Evolutionary conservation across 2,329 filamentous ascomycete genomes (phyloP).

Genomic region (Colletotrichum sp.): DNA sequence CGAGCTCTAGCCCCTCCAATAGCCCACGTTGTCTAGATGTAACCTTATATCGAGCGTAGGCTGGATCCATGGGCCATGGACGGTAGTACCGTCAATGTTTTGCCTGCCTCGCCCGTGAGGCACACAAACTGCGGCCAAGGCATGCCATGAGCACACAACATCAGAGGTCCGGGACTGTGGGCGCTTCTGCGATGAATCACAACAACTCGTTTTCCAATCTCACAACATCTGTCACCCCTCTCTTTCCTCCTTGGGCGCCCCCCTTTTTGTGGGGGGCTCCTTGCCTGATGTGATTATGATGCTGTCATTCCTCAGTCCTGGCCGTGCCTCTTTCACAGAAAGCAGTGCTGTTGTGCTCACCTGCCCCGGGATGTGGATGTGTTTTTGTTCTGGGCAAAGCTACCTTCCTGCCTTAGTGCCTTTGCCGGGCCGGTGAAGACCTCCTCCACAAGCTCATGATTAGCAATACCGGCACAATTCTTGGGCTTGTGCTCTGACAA

Average conservation of each 20-base stretch:
- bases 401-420: not conserved
- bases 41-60: not conserved
- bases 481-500: not conserved
- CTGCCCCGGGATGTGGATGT: not conserved
- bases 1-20: not conserved
- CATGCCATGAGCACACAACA: not conserved
- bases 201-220: not conserved
- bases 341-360: not conserved
- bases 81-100: not conserved
- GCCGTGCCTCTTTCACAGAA: not conserved
- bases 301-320: not conserved
- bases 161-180: not conserved
- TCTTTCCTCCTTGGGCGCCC: not conserved
- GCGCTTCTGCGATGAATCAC: conserved; percentile 8
- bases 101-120: not conserved
- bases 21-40: conserved; percentile 6
- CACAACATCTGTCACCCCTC: not conserved
- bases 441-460: not conserved
- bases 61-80: not conserved
- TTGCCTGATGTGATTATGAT: not conserved
- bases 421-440: not conserved
- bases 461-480: not conserved
- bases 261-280: not conserved
- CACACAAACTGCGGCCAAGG: conserved; percentile 15
- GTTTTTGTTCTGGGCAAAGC: not conserved